Percentiles rank a stretch among this genome's conserved stretches.
Conservation (phyloP, 2,329 filamentous ascomycete species). For the Fusarium sp. region DNA sequence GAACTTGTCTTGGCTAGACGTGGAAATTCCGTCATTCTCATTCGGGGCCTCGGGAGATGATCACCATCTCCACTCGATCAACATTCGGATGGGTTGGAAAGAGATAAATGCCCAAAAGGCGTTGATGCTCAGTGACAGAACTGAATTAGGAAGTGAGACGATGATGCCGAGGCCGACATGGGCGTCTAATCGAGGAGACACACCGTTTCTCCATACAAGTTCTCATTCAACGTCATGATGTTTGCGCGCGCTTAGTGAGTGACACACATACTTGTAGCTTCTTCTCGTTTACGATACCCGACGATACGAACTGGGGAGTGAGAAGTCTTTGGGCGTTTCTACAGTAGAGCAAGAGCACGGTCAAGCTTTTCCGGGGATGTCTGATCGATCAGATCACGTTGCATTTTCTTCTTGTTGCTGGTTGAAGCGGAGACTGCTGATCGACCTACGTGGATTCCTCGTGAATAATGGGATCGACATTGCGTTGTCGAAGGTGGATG, state of each 20-base stretch:
- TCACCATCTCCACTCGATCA: constrained; percentile 30
- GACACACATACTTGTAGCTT: constrained; percentile 10
- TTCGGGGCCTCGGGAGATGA: constrained; percentile 13
- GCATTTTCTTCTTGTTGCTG: constrained; percentile 21
- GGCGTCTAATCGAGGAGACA: neutral
- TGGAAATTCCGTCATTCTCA: constrained; percentile 30
- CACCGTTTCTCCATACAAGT: neutral
- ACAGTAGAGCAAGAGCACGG: constrained; percentile 24
- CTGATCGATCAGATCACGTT: constrained; percentile 39
- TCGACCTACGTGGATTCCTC: constrained; percentile 16
- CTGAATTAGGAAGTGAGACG: constrained; percentile 13
- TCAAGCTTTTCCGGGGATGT: constrained; percentile 25
- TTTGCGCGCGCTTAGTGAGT: constrained; percentile 30
- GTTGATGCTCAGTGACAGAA: constrained; percentile 15
- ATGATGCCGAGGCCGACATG: constrained; percentile 13
- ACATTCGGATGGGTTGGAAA: constrained; percentile 14
- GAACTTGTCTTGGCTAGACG: neutral
- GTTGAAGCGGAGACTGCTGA: constrained; percentile 21
- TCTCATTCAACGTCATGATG: constrained; percentile 17
- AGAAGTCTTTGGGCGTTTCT: constrained; percentile 14
- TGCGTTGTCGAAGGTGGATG: constrained; percentile 1
- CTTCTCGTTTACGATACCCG: neutral
- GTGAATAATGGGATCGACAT: constrained; percentile 25
- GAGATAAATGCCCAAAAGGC: constrained; percentile 1
- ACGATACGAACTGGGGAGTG: constrained; percentile 7